Base-by-base conservation (phyloP, 805 yeast genomes). In the Wickerhamiella azyma region DNA sequence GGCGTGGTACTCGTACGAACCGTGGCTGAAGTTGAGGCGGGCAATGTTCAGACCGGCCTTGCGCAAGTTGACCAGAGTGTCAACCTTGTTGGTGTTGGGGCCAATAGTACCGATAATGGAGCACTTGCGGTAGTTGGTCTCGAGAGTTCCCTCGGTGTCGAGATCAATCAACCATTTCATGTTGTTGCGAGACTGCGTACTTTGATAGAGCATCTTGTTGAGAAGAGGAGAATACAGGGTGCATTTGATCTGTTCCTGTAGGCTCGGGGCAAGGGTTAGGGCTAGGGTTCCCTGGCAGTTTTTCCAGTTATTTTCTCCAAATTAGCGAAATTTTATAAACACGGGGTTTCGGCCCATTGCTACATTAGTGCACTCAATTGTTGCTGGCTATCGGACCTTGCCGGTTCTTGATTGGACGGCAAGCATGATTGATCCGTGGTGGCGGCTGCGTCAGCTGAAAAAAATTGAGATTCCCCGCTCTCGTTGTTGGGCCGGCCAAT, bases 21-120 rank as follows among this genome's bases (percentile, higher is more conserved):
- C 98, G 74, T 92, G 98, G 56, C 96, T 85, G 74, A 92, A 92
- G 81, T 92, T 92, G 96, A 92, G 86, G 67, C 98, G 83, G 47
- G 85, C 97, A 65, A 92, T 85, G 78, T 89, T 92, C 59, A 92
- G 76, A 64, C 98, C 98, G 52, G 96, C 96, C 70, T 85, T 84
- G 75, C 98, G 82, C 64, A 92, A 76, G 65, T 77, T 75, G 59
- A 79, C 85, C 62, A 92, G 70, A 56, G 75, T 74, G 64, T 88
- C 96, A 55, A 81, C 88, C 59, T 72, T 67, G 78, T 92, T 92
- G 69, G 97, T 85, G 74, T 85, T 86, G 63, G 98, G 98, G 60
- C 98, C 98, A 68, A 92, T 92, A 58, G 98, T 92, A 66, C 97
- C 96, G 63, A 92, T 88, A 70, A 92, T 92, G 53, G 96, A 83